Evolutionary conservation across 179 eudicot genomes (phyloP).

Genomic region (Beta macrorhiza): DNA sequence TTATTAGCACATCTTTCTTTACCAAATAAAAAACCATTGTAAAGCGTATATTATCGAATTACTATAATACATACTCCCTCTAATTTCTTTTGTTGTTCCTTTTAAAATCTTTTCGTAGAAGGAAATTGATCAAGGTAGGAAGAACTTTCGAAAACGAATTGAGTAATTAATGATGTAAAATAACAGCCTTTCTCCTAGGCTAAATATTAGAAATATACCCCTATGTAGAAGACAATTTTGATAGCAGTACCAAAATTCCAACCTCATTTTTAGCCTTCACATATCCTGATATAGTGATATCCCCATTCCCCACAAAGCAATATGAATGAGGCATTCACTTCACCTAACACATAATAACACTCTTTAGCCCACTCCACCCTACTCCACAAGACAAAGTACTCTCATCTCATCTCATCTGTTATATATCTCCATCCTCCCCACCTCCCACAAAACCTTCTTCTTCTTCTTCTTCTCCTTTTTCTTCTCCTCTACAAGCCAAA

Average conservation of each 20-base stretch:
- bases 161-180: no score
- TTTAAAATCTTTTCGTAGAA: no score
- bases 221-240: no score
- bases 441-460: background rate
- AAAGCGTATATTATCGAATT: no score
- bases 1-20: no score
- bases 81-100: no score
- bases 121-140: no score
- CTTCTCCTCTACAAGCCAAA: background rate
- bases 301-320: background rate
- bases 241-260: background rate
- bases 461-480: background rate
- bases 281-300: background rate
- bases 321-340: background rate
- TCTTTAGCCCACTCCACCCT: background rate
- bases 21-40: no score
- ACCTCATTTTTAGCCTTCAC: background rate
- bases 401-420: background rate
- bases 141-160: no score
- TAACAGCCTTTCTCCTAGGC: background rate
- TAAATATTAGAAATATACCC: no score
- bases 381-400: background rate
- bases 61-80: no score
- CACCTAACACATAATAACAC: background rate
- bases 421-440: constrained; percentile 18